A percentile compares a stretch with the other conserved stretches of the same genome.
These are phyloP conservation scores for Sporobolomyces pararoseus DNA, from an alignment of 768 basidiomycete species.

Conservation along the genomic window DNA sequence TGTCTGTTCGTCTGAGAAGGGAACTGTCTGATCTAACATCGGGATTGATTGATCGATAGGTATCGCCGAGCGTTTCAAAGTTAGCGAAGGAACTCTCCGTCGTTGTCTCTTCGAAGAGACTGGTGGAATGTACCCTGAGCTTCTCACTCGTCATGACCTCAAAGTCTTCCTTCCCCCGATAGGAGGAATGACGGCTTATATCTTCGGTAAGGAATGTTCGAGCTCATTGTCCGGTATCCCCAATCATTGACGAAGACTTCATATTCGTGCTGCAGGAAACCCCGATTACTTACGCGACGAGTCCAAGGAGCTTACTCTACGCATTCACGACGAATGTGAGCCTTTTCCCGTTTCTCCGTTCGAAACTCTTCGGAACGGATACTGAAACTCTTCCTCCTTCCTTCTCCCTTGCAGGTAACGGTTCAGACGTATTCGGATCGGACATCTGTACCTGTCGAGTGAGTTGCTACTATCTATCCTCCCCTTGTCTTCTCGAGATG, in stretches of 20 bases:
- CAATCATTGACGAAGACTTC: constrained; percentile 60
- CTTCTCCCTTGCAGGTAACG: constrained; percentile 55
- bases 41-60: too few relatives aligned
- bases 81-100: constrained; percentile 70
- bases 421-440: constrained; percentile 92
- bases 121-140: constrained; percentile 73
- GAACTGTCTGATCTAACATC: too few relatives aligned
- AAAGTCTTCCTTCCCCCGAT: constrained; percentile 95
- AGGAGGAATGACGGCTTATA: constrained; percentile 84
- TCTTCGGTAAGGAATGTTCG: constrained; percentile 57
- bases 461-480: constrained; percentile 40
- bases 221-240: constrained; percentile 56
- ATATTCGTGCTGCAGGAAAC: constrained; percentile 47
- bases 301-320: constrained; percentile 74
- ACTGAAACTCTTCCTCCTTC: constrained; percentile 52
- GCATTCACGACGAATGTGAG: constrained; percentile 85
- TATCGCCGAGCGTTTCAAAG: constrained; percentile 82
- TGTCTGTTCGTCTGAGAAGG: too few relatives aligned
- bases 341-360: constrained; percentile 42
- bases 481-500: not conserved
- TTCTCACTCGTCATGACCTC: constrained; percentile 85
- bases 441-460: constrained; percentile 35
- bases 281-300: constrained; percentile 72
- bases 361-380: constrained; percentile 34
- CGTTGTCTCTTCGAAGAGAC: constrained; percentile 95